phyloP scores from a whole-genome alignment of 2,329 filamentous ascomycete species.

The Lasiodiplodia hormozganensis region DNA sequence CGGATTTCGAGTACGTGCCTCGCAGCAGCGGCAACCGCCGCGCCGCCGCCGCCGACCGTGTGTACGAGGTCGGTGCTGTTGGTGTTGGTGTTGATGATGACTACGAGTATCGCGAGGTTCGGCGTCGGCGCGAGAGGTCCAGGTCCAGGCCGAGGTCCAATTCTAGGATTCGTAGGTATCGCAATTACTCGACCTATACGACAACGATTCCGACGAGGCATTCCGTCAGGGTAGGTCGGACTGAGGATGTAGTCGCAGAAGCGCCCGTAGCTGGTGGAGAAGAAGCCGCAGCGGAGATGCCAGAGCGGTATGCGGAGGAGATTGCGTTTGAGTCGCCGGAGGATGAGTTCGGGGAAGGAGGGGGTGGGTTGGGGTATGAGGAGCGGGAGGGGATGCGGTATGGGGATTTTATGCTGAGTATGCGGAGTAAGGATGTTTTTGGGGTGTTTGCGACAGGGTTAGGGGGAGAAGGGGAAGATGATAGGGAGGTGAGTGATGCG shows the following conservation, averaged over 20 bases:
- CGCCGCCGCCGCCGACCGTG: too few relatives aligned
- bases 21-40: too few relatives aligned
- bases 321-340: neutral
- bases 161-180: too few relatives aligned
- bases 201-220: too few relatives aligned
- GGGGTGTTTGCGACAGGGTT: neutral
- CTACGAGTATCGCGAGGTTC: too few relatives aligned
- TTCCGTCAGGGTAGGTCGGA: too few relatives aligned
- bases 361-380: neutral
- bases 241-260: neutral
- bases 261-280: neutral
- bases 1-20: too few relatives aligned
- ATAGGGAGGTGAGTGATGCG: neutral
- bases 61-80: too few relatives aligned
- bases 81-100: too few relatives aligned
- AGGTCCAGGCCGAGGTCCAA: too few relatives aligned
- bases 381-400: conserved; percentile 4
- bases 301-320: neutral
- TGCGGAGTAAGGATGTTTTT: conserved; percentile 4
- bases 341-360: neutral
- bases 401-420: conserved; percentile 1
- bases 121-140: too few relatives aligned
- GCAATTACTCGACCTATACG: too few relatives aligned
- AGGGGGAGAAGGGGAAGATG: neutral
- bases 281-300: neutral